phyloP scores from a whole-genome alignment of 306 rosid species.

The Cicer chorassanicum region DNA sequence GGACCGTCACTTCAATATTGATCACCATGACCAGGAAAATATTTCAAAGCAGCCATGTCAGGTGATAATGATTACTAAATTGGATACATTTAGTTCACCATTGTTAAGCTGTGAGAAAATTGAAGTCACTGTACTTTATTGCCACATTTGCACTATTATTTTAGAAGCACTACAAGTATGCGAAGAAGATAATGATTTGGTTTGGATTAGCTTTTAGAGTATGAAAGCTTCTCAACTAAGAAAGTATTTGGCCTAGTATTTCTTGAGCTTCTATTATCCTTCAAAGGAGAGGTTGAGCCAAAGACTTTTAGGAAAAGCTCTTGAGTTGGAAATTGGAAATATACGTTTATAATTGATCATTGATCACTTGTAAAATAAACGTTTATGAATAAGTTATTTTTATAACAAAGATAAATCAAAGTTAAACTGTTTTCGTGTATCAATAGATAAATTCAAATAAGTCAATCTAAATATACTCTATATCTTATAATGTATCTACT shows the following conservation, averaged over 20 bases:
- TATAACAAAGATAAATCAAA: no score
- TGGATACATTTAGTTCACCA: not conserved
- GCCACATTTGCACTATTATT: not conserved
- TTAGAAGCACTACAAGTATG: not conserved
- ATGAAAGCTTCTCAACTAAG: not conserved
- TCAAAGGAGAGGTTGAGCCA: not conserved
- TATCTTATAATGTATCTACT: no score
- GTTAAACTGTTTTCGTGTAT: no score
- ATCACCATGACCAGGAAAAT: not conserved
- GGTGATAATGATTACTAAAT: no score
- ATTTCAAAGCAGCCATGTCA: no score
- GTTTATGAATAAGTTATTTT: no score
- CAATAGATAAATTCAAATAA: no score
- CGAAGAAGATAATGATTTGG: not conserved
- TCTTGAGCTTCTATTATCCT: not conserved
- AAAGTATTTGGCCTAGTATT: not conserved
- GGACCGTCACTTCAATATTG: slow-evolving; percentile 15
- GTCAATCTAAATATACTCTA: no score
- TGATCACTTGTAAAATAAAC: no score
- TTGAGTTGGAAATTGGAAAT: no score
- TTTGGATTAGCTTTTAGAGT: not conserved
- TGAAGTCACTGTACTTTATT: not conserved
- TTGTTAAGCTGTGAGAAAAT: not conserved
- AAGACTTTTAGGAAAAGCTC: not conserved
- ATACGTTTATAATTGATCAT: no score